Base-by-base conservation (phyloP, 2,329 filamentous ascomycete species). In the Elsinoe perseae region DNA sequence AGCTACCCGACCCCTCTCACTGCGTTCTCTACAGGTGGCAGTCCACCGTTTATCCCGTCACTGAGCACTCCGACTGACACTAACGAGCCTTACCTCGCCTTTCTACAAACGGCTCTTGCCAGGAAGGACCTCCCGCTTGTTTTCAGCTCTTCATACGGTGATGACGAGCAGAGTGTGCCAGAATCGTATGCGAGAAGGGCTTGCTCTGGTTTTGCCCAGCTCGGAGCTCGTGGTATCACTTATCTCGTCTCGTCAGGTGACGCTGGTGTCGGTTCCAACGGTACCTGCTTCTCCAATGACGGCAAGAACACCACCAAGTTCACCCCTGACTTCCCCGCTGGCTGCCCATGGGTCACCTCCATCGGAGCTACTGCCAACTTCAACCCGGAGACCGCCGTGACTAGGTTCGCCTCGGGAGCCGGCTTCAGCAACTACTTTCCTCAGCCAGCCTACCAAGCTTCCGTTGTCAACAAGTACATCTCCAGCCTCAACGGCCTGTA, bases 1-100 rank as follows among this genome's bases (percentile, higher is more conserved):
- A 77, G 75, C 60, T 76, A 75, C 59, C 77, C 78, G 1, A 75
- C 79, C 2, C 76, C 77, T 8, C 74, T 82, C 46, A 75, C 71
- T 7, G 80, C 79, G 56, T 87, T 81, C 67, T 80, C 77, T 50
- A 83, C 80, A 1, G 82, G 75, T 20, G 84, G 83, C 16, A 70
- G 68, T 20, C 80, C 75, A 44, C 78, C 77, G 1, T 79, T 78
- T 64, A 69, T 73, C 9, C 75, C 80, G 0, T 75, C 80, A 38
- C 62, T 73, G 10, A 73, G 61, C 64, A 71, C 70, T 50, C 66
- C 75, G 18, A 71, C 61, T 21, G 77, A 83, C 66, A 76, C 74
- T 61, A 88, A 87, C 66, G 85, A 89, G 70, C 84, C 84, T 0
- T 87, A 86, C 67, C 72, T 86, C 1, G 75, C 75, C 12, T 86